These are phyloP conservation scores for Juncus inflexus DNA, from an alignment of 176 grass and related monocot genomes.

Conservation along the genomic window DNA sequence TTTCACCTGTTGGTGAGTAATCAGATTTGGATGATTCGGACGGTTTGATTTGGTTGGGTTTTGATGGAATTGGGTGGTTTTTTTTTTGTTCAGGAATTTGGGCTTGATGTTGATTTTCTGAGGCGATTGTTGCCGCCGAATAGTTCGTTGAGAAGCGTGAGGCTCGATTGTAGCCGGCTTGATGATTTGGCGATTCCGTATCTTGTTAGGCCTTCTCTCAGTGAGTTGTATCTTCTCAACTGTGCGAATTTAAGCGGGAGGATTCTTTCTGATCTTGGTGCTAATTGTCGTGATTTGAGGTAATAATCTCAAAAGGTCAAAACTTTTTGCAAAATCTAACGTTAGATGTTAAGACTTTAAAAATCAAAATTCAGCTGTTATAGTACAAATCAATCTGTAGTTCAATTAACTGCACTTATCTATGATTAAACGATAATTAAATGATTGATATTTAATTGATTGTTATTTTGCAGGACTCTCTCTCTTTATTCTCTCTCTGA, in stretches of 20 bases:
- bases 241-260: constrained; percentile 72
- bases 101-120: constrained; percentile 48
- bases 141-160: constrained; percentile 57
- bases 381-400: background rate
- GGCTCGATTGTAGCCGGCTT: constrained; percentile 64
- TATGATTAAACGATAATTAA: background rate
- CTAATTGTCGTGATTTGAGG: constrained; percentile 84
- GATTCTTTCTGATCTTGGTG: constrained; percentile 55
- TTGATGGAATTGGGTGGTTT: background rate
- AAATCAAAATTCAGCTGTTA: background rate
- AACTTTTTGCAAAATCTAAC: background rate
- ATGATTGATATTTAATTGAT: constrained; percentile 3
- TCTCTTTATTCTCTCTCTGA: constrained; percentile 62
- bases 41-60: constrained; percentile 10
- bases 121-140: constrained; percentile 62
- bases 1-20: constrained; percentile 60
- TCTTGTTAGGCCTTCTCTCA: constrained; percentile 59
- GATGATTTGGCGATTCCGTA: constrained; percentile 55
- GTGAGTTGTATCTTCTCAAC: constrained; percentile 65
- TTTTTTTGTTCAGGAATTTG: constrained; percentile 58
- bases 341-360: background rate
- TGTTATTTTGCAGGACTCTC: constrained; percentile 45
- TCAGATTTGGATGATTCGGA: background rate
- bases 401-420: constrained; percentile 6
- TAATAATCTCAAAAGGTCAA: constrained; percentile 1